Percentiles rank a stretch among this genome's conserved stretches.
phyloP scores from a whole-genome alignment of 2,329 filamentous ascomycete genomes.

The Calonectria pauciramosa region DNA sequence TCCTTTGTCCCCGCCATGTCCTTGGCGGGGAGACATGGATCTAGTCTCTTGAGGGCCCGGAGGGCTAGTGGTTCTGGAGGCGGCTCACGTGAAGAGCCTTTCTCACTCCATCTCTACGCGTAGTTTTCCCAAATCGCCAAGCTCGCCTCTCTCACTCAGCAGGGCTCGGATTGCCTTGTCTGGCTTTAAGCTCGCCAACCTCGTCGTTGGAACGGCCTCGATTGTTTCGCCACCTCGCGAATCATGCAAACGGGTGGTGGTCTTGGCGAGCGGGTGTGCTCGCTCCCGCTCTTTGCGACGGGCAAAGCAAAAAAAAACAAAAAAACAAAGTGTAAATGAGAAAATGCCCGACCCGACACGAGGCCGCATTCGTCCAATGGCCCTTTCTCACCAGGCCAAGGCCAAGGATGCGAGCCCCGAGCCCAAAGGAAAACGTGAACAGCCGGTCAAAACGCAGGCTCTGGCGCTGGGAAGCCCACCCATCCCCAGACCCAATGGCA shows the following conservation, averaged over 20 bases:
- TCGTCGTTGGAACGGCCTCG: background rate
- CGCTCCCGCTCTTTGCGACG: constrained; percentile 6
- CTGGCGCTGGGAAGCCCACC: background rate
- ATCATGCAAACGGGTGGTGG: constrained; percentile 22
- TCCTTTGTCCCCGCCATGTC: constrained; percentile 9
- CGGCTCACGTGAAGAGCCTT: constrained; percentile 9
- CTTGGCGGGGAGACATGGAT: constrained; percentile 4
- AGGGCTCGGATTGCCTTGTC: constrained; percentile 22
- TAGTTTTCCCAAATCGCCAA: background rate
- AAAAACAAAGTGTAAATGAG: constrained; percentile 2
- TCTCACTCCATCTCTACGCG: background rate
- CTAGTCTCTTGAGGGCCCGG: background rate
- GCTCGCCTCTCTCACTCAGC: background rate
- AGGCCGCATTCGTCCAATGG: constrained; percentile 13
- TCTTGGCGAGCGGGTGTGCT: background rate
- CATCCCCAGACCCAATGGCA: constrained; percentile 4
- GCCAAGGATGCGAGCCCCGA: background rate
- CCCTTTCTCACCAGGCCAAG: background rate
- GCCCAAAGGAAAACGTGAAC: constrained; percentile 8
- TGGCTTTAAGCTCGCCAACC: constrained; percentile 10
- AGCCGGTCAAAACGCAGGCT: constrained; percentile 8
- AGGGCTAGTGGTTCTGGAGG: background rate
- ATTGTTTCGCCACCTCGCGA: constrained; percentile 1
- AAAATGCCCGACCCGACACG: constrained; percentile 4
- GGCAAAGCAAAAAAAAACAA: background rate